Conservation (phyloP, 2,329 filamentous ascomycete genomes). For the Neopestalotiopsis clavispora region DNA sequence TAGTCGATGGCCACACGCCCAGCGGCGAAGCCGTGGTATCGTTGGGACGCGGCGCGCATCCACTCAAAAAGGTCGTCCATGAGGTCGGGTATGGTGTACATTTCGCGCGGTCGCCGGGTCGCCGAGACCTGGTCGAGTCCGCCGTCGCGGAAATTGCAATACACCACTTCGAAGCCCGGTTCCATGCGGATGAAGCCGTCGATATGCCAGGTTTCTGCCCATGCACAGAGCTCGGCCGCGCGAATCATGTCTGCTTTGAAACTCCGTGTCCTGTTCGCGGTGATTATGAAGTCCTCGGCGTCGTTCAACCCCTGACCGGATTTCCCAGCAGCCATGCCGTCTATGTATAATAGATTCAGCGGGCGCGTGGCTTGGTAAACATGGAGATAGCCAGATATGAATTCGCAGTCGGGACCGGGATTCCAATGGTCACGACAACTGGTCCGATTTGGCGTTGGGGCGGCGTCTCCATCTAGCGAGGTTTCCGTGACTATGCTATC, state of each 20-base stretch:
- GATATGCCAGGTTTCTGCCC: constrained; percentile 55
- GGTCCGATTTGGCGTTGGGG: neutral
- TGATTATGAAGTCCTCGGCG: constrained; percentile 66
- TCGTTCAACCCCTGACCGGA: constrained; percentile 69
- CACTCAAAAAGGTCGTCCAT: constrained; percentile 38
- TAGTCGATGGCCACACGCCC: constrained; percentile 50
- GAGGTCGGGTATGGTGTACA: neutral
- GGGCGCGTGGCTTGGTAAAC: constrained; percentile 64
- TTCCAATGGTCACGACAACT: neutral
- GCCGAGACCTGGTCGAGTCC: constrained; percentile 35
- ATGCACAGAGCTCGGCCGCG: constrained; percentile 59
- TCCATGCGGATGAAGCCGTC: constrained; percentile 58
- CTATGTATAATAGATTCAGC: constrained; percentile 66
- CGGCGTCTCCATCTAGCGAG: neutral
- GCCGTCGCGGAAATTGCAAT: constrained; percentile 63
- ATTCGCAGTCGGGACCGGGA: constrained; percentile 2
- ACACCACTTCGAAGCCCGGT: constrained; percentile 72
- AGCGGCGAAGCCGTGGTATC: constrained; percentile 51
- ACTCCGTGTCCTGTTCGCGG: constrained; percentile 38
- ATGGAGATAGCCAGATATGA: constrained; percentile 66
- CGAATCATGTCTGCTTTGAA: constrained; percentile 53
- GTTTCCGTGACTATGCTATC: neutral
- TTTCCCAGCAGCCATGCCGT: constrained; percentile 73
- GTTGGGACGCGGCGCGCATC: constrained; percentile 44
- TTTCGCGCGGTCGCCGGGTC: neutral